Conservation (phyloP, 768 basidiomycete species). For the Lentinula boryana region DNA sequence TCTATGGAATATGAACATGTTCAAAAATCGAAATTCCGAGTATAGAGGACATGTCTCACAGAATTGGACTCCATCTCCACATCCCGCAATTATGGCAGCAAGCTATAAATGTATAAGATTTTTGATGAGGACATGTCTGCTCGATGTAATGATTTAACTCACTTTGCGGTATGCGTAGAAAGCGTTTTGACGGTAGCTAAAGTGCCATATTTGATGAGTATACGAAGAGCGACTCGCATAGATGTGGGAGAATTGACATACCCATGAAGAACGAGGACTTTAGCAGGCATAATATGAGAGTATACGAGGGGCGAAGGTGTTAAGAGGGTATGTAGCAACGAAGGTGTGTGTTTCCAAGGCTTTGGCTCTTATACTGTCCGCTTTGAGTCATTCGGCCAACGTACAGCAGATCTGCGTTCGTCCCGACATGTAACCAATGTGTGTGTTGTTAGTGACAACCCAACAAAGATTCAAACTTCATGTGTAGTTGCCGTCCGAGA, state of each 20-base stretch:
- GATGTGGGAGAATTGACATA: neutral
- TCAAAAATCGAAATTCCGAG: neutral
- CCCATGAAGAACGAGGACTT: slow-evolving; percentile 2
- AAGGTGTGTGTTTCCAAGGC: neutral
- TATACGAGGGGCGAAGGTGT: neutral
- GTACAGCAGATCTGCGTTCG: neutral
- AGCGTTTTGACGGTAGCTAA: neutral
- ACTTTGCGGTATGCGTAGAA: slow-evolving; percentile 1
- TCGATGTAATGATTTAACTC: neutral
- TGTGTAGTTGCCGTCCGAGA: neutral
- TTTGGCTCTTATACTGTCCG: neutral
- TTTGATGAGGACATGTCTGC: neutral
- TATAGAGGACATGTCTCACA: neutral
- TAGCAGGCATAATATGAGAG: neutral
- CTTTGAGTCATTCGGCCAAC: neutral
- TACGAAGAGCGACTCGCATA: neutral
- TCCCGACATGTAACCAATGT: neutral
- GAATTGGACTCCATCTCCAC: neutral
- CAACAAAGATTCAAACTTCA: neutral
- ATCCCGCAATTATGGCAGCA: neutral
- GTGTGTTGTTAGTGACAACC: neutral
- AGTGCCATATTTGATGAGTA: neutral
- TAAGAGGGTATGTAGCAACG: neutral
- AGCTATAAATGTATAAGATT: neutral
- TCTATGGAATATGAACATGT: neutral